These are phyloP conservation scores for Trifolium repens DNA, from an alignment of 306 rosid species.

Conservation along the genomic window DNA sequence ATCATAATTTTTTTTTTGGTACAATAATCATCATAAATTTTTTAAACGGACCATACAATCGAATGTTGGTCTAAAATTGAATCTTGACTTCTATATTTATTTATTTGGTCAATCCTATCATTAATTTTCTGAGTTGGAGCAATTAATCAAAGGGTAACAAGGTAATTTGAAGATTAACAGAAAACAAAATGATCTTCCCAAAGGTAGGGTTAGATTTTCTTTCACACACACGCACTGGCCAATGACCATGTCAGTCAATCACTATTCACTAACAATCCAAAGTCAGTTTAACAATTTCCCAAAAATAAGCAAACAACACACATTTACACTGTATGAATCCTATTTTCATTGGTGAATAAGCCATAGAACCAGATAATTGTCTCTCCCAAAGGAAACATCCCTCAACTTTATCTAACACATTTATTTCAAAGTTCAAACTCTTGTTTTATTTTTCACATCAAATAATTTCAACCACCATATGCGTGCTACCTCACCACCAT, in stretches of 20 bases:
- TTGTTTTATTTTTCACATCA: conserved; percentile 13
- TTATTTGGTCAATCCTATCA: conserved; percentile 3
- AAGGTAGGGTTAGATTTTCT: background rate
- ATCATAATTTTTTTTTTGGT: too few relatives aligned
- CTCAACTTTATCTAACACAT: conserved; percentile 43
- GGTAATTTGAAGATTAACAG: background rate
- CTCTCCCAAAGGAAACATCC: conserved; percentile 57
- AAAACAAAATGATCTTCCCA: conserved; percentile 16
- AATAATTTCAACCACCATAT: conserved; percentile 5
- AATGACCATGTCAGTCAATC: conserved; percentile 21
- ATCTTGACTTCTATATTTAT: background rate
- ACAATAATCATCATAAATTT: too few relatives aligned
- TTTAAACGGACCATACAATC: too few relatives aligned
- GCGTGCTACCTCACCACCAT: background rate
- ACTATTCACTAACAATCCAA: conserved; percentile 50
- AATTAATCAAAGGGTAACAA: background rate
- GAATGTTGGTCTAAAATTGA: too few relatives aligned
- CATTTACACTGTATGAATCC: conserved; percentile 42
- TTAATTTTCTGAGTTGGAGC: background rate
- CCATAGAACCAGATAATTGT: conserved; percentile 58
- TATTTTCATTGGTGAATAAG: conserved; percentile 46
- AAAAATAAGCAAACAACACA: conserved; percentile 38
- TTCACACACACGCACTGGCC: background rate
- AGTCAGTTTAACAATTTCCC: conserved; percentile 58
- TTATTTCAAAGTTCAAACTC: conserved; percentile 17